These are phyloP conservation scores for Trichophyton schoenleinii DNA, from an alignment of 2,329 filamentous ascomycete species.

Conservation along the genomic window DNA sequence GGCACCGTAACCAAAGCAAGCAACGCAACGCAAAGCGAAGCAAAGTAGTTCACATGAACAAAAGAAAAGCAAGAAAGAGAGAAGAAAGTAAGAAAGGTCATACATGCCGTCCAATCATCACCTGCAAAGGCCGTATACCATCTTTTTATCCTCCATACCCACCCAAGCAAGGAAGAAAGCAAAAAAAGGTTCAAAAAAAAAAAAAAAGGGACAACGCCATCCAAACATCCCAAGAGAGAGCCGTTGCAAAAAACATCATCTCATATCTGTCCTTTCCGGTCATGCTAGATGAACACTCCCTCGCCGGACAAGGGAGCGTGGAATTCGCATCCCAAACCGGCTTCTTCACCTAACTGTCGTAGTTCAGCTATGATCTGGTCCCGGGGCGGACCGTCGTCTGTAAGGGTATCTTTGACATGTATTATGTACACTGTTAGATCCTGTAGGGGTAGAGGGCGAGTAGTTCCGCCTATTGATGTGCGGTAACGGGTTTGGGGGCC, in stretches of 20 bases:
- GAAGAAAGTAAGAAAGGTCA: background rate
- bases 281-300: constrained; percentile 29
- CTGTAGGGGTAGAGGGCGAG: constrained; percentile 40
- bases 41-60: background rate
- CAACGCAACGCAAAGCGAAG: background rate
- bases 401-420: constrained; percentile 78
- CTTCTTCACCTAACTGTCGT: constrained; percentile 50
- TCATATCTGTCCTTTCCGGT: background rate
- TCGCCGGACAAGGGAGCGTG: constrained; percentile 56
- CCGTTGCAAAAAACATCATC: background rate
- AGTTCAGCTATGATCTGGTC: constrained; percentile 62
- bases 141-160: background rate
- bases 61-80: background rate
- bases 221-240: background rate
- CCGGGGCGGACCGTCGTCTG: constrained; percentile 52
- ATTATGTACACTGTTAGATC: constrained; percentile 78
- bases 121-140: background rate
- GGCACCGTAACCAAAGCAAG: background rate
- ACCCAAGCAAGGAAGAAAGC: background rate
- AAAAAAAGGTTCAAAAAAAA: no score
- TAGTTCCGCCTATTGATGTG: background rate
- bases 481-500: background rate
- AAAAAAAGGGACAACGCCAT: background rate
- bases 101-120: background rate
- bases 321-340: constrained; percentile 66